Base-by-base conservation (phyloP, 179 eudicot genomes). In the Vitellaria paradoxa region DNA sequence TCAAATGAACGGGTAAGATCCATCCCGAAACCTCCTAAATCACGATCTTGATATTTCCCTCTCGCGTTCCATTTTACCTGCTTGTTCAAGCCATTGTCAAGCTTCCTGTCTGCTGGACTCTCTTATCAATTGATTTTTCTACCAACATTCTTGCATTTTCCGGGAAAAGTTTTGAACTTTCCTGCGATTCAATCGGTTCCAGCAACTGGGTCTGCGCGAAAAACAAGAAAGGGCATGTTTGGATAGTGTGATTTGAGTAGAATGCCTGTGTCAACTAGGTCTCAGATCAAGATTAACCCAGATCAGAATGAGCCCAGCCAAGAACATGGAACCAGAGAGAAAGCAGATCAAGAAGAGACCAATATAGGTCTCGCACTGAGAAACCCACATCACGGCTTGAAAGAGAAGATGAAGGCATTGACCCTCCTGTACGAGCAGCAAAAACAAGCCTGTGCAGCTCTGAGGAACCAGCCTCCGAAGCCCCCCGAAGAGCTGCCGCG, bases 211-310 rank as follows among this genome's bases (percentile, higher is more conserved):
- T 70, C 1, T 62, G 17, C 72, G 60, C 68, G 80, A 84, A 71
- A 71, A 60, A 46, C 81, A 76, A 2, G 1, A 30, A 65, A 60
- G 87, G 88, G 87, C 67, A 89, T 90, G 91, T 77, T 83, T 84
- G 65, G 75, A 63, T 80, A 71, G 64, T 71, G 76, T 76, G 61
- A 15, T 55, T 47, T 20, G 11, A 65, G 37, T 47, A 55, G 71
- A 81, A 93, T 93, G 98, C 94, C 98, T 61, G 98, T 93, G 24
- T 85, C 93, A 65, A 93, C 98, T 74, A 89, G 98, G 87, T 90
- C 98, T 45, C 90, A 90, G 56, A 86, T 87, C 77, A 78, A 70
- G 66, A 69, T 65, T 52, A 61, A 11, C 76, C 87, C 85, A 77
- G 83, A 85, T 8, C 78, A 82, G 56, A 76, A 76, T 80, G 84